Evolutionary conservation across 2,329 filamentous ascomycete genomes (phyloP).

Genomic region (Ascosphaera apis): DNA sequence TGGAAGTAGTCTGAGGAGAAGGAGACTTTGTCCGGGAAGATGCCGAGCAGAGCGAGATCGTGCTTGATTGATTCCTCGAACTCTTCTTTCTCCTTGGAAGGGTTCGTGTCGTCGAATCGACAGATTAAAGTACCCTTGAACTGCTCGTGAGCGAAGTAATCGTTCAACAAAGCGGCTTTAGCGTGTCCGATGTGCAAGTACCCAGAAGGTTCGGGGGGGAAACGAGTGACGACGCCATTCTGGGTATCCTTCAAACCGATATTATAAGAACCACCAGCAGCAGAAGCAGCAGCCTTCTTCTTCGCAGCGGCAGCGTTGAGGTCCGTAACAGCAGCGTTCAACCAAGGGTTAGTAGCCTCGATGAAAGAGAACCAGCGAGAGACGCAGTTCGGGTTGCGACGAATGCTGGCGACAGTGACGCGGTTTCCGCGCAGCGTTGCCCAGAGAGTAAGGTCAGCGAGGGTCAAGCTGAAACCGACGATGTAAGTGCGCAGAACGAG

Average conservation of each 20-base stretch:
- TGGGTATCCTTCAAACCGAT: conserved; percentile 12
- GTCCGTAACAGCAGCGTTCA: conserved; percentile 5
- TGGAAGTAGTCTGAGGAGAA: conserved; percentile 96
- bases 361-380: conserved; percentile 9
- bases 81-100: conserved; percentile 89
- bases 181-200: conserved; percentile 44
- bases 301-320: conserved; percentile 6
- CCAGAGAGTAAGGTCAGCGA: conserved; percentile 8
- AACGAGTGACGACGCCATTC: conserved; percentile 13
- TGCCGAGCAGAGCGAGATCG: conserved; percentile 74
- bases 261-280: conserved; percentile 9
- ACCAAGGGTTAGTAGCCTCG: conserved; percentile 8
- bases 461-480: conserved; percentile 6
- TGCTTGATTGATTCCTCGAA: conserved; percentile 85
- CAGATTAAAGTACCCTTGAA: conserved; percentile 80
- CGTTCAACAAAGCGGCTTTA: conserved; percentile 79
- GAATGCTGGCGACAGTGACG: conserved; percentile 5
- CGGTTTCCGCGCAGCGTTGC: conserved; percentile 8
- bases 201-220: conserved; percentile 16
- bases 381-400: conserved; percentile 3
- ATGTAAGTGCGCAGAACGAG: conserved; percentile 7
- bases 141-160: conserved; percentile 88
- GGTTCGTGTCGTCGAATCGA: conserved; percentile 94
- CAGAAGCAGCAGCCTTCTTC: conserved; percentile 8
- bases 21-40: conserved; percentile 65